Conservation (phyloP, 306 rosid species). For the Benincasa hispida region DNA sequence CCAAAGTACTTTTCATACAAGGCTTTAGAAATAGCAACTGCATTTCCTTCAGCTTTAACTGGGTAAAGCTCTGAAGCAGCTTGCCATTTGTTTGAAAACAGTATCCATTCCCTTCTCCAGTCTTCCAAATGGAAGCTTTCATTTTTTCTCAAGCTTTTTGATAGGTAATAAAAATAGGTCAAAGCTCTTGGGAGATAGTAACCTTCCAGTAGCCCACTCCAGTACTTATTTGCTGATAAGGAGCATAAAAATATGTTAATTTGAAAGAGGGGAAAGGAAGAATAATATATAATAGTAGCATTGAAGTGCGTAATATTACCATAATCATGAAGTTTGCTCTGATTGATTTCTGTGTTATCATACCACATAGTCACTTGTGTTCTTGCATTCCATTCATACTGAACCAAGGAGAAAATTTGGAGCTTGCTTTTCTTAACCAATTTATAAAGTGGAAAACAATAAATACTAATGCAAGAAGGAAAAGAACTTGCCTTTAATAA, state of each 20-base stretch:
- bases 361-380: conserved; percentile 95
- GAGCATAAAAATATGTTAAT: background rate
- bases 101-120: conserved; percentile 85
- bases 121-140: conserved; percentile 43
- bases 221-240: conserved; percentile 61
- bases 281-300: background rate
- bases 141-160: conserved; percentile 46
- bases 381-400: conserved; percentile 98
- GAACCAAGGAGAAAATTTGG: conserved; percentile 8
- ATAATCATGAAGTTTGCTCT: conserved; percentile 86
- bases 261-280: background rate
- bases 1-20: conserved; percentile 46
- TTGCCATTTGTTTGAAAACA: conserved; percentile 76
- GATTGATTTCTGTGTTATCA: conserved; percentile 53
- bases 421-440: background rate
- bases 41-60: conserved; percentile 52
- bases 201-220: conserved; percentile 67
- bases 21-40: conserved; percentile 49
- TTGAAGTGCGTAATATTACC: conserved; percentile 25
- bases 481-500: background rate
- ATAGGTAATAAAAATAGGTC: conserved; percentile 43
- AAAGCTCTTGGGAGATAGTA: conserved; percentile 89
- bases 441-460: background rate
- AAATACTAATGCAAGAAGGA: background rate
- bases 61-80: conserved; percentile 56